Conservation (phyloP, 2,329 filamentous ascomycete species). For the Drechslerella coelobrocha region DNA sequence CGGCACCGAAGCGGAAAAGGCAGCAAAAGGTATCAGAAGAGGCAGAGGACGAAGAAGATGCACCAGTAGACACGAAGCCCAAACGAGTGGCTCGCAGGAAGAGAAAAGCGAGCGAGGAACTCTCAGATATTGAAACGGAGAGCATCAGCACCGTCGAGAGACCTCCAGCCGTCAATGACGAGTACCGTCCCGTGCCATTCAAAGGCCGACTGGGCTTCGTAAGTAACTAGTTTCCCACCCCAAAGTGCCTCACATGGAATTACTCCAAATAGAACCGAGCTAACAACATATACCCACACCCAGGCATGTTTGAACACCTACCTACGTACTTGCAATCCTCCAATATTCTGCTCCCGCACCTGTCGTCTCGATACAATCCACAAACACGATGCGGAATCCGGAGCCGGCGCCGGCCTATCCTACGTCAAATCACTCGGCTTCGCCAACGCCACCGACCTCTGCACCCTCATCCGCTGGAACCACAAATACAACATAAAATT, state of each 20-base stretch:
- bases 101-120: conserved; percentile 12
- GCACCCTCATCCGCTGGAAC: conserved; percentile 90
- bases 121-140: conserved; percentile 3
- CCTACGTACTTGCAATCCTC: conserved; percentile 77
- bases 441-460: conserved; percentile 80
- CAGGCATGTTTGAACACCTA: conserved; percentile 93
- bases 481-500: conserved; percentile 90
- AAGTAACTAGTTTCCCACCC: conserved; percentile 57
- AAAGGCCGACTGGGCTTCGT: conserved; percentile 88
- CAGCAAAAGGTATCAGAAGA: background rate
- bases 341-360: conserved; percentile 88
- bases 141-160: conserved; percentile 59
- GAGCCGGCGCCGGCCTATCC: conserved; percentile 61
- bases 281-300: background rate
- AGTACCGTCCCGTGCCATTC: conserved; percentile 85
- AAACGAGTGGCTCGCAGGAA: conserved; percentile 15
- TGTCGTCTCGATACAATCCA: conserved; percentile 90
- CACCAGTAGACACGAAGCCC: conserved; percentile 1
- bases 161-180: conserved; percentile 81
- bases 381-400: conserved; percentile 69
- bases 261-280: conserved; percentile 19
- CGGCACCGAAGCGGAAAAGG: background rate
- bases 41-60: background rate
- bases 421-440: conserved; percentile 80
- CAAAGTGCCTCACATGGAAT: background rate